These are phyloP conservation scores for Oenanthe sinensis DNA, from an alignment of 129 eudicot species.

Conservation along the genomic window DNA sequence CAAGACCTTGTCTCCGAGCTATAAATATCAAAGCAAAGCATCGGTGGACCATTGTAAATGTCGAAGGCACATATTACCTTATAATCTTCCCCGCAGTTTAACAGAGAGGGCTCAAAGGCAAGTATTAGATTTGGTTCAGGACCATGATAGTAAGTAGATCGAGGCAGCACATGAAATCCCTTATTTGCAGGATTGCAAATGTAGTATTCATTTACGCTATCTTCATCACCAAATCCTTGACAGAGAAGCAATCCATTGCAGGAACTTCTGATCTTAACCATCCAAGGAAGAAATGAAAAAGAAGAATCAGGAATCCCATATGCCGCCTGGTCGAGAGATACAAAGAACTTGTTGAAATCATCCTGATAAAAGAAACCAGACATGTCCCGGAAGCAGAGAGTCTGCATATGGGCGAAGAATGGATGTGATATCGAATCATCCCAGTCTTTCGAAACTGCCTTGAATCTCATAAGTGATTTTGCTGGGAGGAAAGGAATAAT, in stretches of 20 bases:
- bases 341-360: constrained; percentile 9
- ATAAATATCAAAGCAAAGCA: constrained; percentile 41
- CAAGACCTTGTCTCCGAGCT: constrained; percentile 42
- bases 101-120: constrained; percentile 43
- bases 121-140: constrained; percentile 27
- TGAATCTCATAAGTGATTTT: constrained; percentile 37
- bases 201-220: constrained; percentile 14
- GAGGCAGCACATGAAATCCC: constrained; percentile 25
- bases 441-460: constrained; percentile 53
- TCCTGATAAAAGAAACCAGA: constrained; percentile 47
- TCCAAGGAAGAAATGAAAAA: constrained; percentile 27
- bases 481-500: constrained; percentile 56
- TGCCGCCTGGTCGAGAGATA: constrained; percentile 26
- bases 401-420: constrained; percentile 39
- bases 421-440: constrained; percentile 38
- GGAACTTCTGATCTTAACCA: constrained; percentile 27
- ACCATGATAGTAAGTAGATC: constrained; percentile 34
- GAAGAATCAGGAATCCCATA: constrained; percentile 46
- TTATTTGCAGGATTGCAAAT: constrained; percentile 45
- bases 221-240: constrained; percentile 14
- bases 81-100: constrained; percentile 29
- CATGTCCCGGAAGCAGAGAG: constrained; percentile 21
- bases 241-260: constrained; percentile 54
- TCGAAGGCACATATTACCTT: constrained; percentile 39
- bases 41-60: constrained; percentile 3